Conservation (phyloP, 495 filamentous ascomycete species). For the Hyphodiscus hymeniophilus region DNA sequence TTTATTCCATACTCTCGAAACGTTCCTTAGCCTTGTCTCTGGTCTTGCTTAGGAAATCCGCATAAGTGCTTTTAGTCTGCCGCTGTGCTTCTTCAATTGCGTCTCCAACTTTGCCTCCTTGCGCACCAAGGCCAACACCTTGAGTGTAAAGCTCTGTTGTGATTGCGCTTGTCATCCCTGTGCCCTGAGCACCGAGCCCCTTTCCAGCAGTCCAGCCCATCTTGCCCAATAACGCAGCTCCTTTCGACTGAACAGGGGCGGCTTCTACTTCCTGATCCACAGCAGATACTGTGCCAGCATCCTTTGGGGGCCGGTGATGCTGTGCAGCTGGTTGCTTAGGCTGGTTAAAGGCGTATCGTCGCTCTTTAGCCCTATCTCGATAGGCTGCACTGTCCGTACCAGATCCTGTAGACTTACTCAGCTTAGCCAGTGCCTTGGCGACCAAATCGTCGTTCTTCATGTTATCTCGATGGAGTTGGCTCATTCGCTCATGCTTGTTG, state of each 20-base stretch:
- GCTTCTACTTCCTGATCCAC: constrained; percentile 19
- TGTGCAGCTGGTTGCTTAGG: constrained; percentile 44
- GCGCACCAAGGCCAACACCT: constrained; percentile 79
- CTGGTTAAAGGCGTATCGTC: constrained; percentile 67
- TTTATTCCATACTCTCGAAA: constrained; percentile 42
- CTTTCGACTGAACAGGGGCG: constrained; percentile 57
- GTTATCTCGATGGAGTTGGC: constrained; percentile 65
- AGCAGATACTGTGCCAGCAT: neutral
- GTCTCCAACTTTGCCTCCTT: constrained; percentile 77
- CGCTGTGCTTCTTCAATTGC: constrained; percentile 70
- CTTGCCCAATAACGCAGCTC: constrained; percentile 74
- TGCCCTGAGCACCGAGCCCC: constrained; percentile 73
- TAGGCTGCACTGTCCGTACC: constrained; percentile 42
- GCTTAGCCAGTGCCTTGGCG: constrained; percentile 50
- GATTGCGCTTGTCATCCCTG: constrained; percentile 69
- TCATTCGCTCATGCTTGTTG: constrained; percentile 68
- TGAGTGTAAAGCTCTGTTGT: constrained; percentile 70
- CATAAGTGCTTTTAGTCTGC: constrained; percentile 59
- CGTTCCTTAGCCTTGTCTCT: constrained; percentile 73
- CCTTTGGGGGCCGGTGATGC: constrained; percentile 29
- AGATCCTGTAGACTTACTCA: constrained; percentile 42
- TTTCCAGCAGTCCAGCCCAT: constrained; percentile 83
- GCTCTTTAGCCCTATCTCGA: constrained; percentile 76
- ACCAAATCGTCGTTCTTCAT: constrained; percentile 51
- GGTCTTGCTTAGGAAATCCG: constrained; percentile 70